Evolutionary conservation across 129 eudicot species (phyloP), one percentile per base, ranked within the genome.

Genomic region (Centrapalus pauciflorus): DNA sequence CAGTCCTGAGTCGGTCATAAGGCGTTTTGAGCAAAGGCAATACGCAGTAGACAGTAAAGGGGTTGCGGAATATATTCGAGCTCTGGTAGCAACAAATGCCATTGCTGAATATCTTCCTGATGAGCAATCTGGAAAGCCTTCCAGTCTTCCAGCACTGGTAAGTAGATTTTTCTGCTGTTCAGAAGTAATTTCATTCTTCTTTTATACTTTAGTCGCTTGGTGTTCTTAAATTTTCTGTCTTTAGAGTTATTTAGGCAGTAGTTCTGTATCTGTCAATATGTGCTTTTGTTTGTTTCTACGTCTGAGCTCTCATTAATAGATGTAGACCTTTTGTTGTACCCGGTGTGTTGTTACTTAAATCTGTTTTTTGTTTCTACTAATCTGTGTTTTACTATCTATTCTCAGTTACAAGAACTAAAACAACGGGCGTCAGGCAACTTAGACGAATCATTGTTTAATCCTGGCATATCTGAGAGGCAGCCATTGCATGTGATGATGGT

Each of bases 401-500:
- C 65, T 72, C 68, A 93, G 98, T 67, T 93, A 82, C 83, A 86
- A 83, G 96, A 93, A 57, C 65, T 93, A 78, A 82, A 88, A 80
- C 85, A 88, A 30, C 89, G 98, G 17, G 95, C 87, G 1, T 83
- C 96, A 51, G 98, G 95, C 35, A 93, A 86, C 79, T 70, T 76
- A 71, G 98, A 93, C 16, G 96, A 92, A 73, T 77, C 87, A 25
- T 82, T 86, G 65, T 34, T 72, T 61, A 92, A 34, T 72, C 98
- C 98, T 34, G 98, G 98, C 49, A 73, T 83, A 76, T 92, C 98
- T 13, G 96, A 88, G 62, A 88, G 88, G 86, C 96, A 83, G 83
- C 98, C 98, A 59, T 80, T 92, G 78, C 98, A 92, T 83, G 98
- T 92, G 13, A 84, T 92, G 78, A 88, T 92, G 98, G 98, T 93